A percentile compares a stretch with the other conserved stretches of the same genome.
Evolutionary conservation across 257 asterid species (phyloP).

Genomic region (Ehretia macrophylla): DNA sequence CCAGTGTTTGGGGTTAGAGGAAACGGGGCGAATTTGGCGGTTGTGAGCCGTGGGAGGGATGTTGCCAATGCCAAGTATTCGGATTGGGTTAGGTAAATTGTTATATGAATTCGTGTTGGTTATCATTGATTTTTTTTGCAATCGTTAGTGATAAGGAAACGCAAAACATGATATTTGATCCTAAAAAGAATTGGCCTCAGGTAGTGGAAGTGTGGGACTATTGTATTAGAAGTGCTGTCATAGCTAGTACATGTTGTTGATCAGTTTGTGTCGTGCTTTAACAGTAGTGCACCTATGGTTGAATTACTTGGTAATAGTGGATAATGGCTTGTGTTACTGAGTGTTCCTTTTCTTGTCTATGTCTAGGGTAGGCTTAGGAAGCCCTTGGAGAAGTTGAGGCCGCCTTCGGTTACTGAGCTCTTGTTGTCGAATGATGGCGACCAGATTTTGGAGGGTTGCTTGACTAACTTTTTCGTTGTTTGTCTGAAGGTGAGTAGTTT

Average conservation of each 20-base stretch:
- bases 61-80: slow-evolving; percentile 82
- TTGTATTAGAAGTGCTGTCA: no score
- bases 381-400: slow-evolving; percentile 77
- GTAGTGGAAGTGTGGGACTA: no score
- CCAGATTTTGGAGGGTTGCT: slow-evolving; percentile 78
- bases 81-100: slow-evolving; percentile 75
- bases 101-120: not conserved
- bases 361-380: slow-evolving; percentile 59
- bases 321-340: not conserved
- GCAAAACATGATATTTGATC: no score
- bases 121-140: not conserved
- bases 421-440: slow-evolving; percentile 79
- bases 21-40: slow-evolving; percentile 64
- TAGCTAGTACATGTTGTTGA: not conserved
- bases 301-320: no score
- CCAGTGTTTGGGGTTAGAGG: slow-evolving; percentile 50
- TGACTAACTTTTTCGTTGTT: slow-evolving; percentile 73
- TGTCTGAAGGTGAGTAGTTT: slow-evolving; percentile 50
- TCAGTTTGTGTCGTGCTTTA: not conserved
- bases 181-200: no score
- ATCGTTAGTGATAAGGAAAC: not conserved
- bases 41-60: slow-evolving; percentile 78
- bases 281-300: no score
- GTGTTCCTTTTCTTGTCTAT: not conserved
- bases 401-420: slow-evolving; percentile 78